Base-by-base conservation (phyloP, 768 basidiomycete genomes). In the Rhizopogon sp. region DNA sequence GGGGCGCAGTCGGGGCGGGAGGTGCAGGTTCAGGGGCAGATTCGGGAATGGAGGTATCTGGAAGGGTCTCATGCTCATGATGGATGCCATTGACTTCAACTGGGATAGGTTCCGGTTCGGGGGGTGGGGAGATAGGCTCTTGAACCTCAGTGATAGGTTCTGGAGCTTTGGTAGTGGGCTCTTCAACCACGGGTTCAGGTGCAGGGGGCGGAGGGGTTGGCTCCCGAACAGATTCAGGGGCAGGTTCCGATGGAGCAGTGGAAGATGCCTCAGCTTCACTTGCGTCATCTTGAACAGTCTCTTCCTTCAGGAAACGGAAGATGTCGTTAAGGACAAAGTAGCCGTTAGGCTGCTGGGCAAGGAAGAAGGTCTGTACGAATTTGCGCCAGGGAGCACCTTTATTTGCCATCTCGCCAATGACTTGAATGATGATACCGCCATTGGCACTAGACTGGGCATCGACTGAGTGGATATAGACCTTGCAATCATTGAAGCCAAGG, bases 291-390 rank as follows among this genome's bases (percentile, higher is more conserved):
- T 93, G 93, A 52, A 90, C 86, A 7, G 82, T 75, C 67, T 98
- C 94, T 75, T 98, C 97, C 77, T 97, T 98, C 60, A 99, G 79
- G 81, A 97, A 98, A 57, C 97, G 90, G 86, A 98, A 99, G 77
- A 98, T 98, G 76, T 99, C 97, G 74, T 99, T 99, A 74, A 99
- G 86, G 60, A 99, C 97, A 69, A 96, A 99, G 78, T 98, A 99
- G 42, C 97, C 97, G 63, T 96, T 97, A 13, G 93, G 93, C 74
- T 99, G 97, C 72, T 98, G 94, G 39, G 97, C 97, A 53, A 99
- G 87, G 89, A 99, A 98, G 77, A 99, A 98, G 6, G 96, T 98
- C 76, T 99, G 97, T 10, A 94, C 95, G 65, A 99, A 99, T 76
- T 98, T 99, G 67, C 88, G 85, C 97, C 97, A 99, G 5, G 90